Base-by-base conservation (phyloP, 768 basidiomycete genomes). In the Hemileccinum rubropunctum region DNA sequence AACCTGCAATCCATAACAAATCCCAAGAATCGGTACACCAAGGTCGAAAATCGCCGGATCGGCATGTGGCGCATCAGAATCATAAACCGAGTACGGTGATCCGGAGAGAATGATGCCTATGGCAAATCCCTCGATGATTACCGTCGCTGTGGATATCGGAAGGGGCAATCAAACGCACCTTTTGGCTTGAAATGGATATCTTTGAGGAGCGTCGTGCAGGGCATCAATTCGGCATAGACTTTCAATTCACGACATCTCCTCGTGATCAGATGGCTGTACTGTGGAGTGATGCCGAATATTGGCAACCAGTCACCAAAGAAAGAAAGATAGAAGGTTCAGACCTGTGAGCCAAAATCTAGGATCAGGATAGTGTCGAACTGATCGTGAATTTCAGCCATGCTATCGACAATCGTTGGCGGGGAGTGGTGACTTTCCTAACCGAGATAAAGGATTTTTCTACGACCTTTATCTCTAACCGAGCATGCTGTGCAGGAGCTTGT, bases 211-310 rank as follows among this genome's bases (percentile, higher is more conserved):
- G 88, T 86, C 1, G 97, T 99, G 68, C 97, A 99, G 21, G 97
- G 93, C 81, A 97, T 82, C 63, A 99, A 78, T 74, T 99, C 97
- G 45, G 95, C 95, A 64, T 98, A 98, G 47, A 99, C 92, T 48
- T 92, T 91, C 64, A 94, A 80, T 70, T 99, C 97, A 64, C 97
- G 86, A 79, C 95, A 98, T 83, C 97, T 80, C 65, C 97, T 76
- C 7, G 95, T 97, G 69, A 98, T 98, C 55, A 99, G 76, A 76
- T 98, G 97, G 57, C 95, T 95, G 71, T 95, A 95, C 93, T 95
- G 67, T 37, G 30, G 12, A 10, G 33, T 14, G 47, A 39, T 20
- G 18, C 17, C 10, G 14, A 36, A 54, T 45, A 41, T 53, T 23
- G 37, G 51, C 14, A 30, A 42, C 8, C 34, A 45, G 52, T 53